phyloP scores from a whole-genome alignment of 495 filamentous ascomycete species.

The Trichoderma reesei region DNA sequence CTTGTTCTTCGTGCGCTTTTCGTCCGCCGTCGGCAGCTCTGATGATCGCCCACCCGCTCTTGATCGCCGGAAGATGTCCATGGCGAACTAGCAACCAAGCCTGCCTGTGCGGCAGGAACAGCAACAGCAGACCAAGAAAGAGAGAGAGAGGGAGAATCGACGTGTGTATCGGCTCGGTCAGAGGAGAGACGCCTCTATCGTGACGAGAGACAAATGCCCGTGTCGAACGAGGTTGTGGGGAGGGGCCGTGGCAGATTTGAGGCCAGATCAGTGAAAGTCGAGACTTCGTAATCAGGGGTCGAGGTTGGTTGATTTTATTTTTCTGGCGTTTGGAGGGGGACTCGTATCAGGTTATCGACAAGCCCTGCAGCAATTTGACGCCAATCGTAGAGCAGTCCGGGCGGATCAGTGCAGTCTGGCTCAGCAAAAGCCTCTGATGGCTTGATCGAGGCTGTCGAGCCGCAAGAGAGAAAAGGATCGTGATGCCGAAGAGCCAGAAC shows the following conservation, averaged over 20 bases:
- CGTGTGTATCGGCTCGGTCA: background rate
- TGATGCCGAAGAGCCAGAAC: background rate
- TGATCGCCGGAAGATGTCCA: conserved; percentile 48
- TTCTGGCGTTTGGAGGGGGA: background rate
- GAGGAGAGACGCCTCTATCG: background rate
- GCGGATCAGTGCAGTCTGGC: too few species aligned
- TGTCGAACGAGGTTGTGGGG: background rate
- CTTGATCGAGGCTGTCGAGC: background rate
- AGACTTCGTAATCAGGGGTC: background rate
- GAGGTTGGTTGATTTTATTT: too few species aligned
- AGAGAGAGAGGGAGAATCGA: conserved; percentile 1
- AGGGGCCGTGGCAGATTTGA: background rate
- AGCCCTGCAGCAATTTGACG: background rate
- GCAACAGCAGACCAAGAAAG: background rate
- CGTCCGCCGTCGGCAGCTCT: conserved; percentile 34
- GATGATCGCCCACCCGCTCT: conserved; percentile 32
- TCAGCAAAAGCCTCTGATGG: background rate
- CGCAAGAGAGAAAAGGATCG: background rate
- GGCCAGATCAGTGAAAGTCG: background rate
- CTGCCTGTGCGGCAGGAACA: background rate
- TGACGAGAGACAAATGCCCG: background rate
- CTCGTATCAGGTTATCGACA: background rate
- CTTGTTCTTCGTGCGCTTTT: conserved; percentile 29
- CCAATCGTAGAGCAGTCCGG: too few species aligned
- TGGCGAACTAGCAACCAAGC: conserved; percentile 16